Evolutionary conservation across 257 asterid species (phyloP).

Genomic region (Solanum ossicruentum): DNA sequence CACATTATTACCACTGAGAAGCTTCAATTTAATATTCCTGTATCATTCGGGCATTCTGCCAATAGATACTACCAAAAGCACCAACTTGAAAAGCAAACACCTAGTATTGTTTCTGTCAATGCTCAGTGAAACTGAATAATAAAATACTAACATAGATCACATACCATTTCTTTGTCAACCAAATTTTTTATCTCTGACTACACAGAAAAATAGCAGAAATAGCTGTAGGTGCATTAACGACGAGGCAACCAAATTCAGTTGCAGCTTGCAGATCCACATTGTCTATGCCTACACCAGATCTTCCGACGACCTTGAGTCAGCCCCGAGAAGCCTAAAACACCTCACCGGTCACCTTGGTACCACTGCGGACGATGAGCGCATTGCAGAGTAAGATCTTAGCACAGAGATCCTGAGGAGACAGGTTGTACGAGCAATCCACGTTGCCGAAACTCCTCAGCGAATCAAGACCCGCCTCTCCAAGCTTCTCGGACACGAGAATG

Average conservation of each 20-base stretch:
- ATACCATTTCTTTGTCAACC: not conserved
- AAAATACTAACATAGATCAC: not conserved
- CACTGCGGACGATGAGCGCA: slow-evolving; percentile 82
- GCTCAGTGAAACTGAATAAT: not conserved
- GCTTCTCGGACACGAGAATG: slow-evolving; percentile 83
- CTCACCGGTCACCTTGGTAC: slow-evolving; percentile 85
- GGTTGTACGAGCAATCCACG: slow-evolving; percentile 49
- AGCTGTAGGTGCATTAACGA: slow-evolving; percentile 92
- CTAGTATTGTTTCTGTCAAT: not conserved
- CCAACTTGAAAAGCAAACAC: not conserved
- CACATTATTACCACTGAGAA: not conserved
- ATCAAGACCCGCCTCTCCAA: slow-evolving; percentile 77
- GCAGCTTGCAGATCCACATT: slow-evolving; percentile 97
- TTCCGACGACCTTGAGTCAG: slow-evolving; percentile 69
- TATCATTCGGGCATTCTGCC: not conserved
- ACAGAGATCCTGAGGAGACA: slow-evolving; percentile 62
- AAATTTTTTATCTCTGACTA: not conserved
- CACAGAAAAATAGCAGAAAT: slow-evolving; percentile 43
- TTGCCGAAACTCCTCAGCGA: slow-evolving; percentile 42
- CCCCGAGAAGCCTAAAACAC: slow-evolving; percentile 81
- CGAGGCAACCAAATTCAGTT: slow-evolving; percentile 79
- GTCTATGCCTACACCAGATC: slow-evolving; percentile 94
- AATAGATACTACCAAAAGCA: not conserved
- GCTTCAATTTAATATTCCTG: not conserved
- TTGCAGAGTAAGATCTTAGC: slow-evolving; percentile 54